Evolutionary conservation across 345 rosid genomes (phyloP).

Genomic region (Hibiscus tridactylites): DNA sequence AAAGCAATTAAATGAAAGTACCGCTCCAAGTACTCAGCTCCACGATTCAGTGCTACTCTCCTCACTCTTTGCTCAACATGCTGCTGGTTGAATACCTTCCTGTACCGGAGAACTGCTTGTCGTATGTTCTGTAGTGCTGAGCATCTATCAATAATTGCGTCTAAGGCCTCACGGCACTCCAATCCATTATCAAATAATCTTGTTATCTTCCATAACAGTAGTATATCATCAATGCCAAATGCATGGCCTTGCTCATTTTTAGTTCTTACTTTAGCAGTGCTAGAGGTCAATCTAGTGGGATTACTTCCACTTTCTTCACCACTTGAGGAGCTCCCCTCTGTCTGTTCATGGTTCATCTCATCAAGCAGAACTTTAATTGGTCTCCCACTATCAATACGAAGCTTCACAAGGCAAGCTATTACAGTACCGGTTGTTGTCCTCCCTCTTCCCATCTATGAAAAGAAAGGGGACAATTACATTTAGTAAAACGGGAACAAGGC

Average conservation of each 20-base stretch:
- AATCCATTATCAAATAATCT: conserved; percentile 86
- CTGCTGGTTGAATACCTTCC: conserved; percentile 84
- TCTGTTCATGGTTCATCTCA: conserved; percentile 48
- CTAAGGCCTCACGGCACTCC: conserved; percentile 87
- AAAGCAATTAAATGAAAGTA: conserved; percentile 90
- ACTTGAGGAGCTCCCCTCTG: conserved; percentile 75
- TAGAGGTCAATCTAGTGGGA: conserved; percentile 27
- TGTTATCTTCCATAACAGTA: conserved; percentile 82
- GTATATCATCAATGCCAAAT: conserved; percentile 89
- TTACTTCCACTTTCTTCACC: conserved; percentile 75
- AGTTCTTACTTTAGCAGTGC: conserved; percentile 22
- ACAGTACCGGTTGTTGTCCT: conserved; percentile 99
- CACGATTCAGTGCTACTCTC: conserved; percentile 84
- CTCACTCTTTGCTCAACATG: conserved; percentile 85
- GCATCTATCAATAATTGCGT: conserved; percentile 88
- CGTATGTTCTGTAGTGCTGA: conserved; percentile 95
- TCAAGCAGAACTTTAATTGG: conserved; percentile 63
- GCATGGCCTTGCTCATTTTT: conserved; percentile 47
- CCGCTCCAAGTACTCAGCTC: conserved; percentile 91
- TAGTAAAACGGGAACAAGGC: neutral
- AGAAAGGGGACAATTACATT: conserved; percentile 10
- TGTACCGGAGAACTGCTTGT: conserved; percentile 81
- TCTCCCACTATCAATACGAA: conserved; percentile 75
- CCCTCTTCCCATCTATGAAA: conserved; percentile 91
- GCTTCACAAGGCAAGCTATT: conserved; percentile 93